Base-by-base conservation (phyloP, 441 rosid species). In the Pelargonium myrrhifolium region DNA sequence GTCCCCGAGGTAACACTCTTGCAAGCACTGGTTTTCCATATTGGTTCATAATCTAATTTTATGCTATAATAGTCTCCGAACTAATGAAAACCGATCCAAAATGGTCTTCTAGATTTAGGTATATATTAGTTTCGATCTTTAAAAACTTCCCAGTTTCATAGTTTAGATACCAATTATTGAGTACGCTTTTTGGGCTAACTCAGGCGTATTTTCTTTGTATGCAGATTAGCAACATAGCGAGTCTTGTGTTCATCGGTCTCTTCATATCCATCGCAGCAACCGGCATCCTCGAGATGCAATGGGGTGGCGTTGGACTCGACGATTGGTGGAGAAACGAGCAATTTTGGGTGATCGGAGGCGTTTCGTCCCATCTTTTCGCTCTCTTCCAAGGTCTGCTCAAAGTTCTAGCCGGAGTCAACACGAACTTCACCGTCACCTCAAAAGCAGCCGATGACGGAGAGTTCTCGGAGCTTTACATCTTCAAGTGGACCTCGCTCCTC, bases 251-350 rank as follows among this genome's bases (percentile, higher is more conserved):
- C 83, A 85, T 94, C 89, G 85, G 89, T 1, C 92, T 94, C 71
- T 92, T 92, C 77, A 73, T 90, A 37, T 87, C 92, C 59, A 94
- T 94, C 17, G 93, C 92, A 18, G 87, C 88, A 31, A 92, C 99
- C 0, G 79, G 98, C 69, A 80, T 88, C 59, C 87, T 92, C 0
- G 99, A 94, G 75, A 89, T 94, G 96, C 93, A 83, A 74, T 94
- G 99, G 99, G 93, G 99, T 14, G 89, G 89, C 10, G 99, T 94
- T 8, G 96, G 96, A 6, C 87, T 92, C 55, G 86, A 94, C 35
- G 96, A 89, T 75, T 89, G 96, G 98, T 94, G 99, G 99, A 89
- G 99, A 78, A 94, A 94, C 5, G 97, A 94, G 82, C 99, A 94
- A 81, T 94, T 94, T 68, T 94, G 99, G 99, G 99, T 94, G 67